Evolutionary conservation across 75 land plant genomes (phyloP).

Genomic region (Pinus taeda): DNA sequence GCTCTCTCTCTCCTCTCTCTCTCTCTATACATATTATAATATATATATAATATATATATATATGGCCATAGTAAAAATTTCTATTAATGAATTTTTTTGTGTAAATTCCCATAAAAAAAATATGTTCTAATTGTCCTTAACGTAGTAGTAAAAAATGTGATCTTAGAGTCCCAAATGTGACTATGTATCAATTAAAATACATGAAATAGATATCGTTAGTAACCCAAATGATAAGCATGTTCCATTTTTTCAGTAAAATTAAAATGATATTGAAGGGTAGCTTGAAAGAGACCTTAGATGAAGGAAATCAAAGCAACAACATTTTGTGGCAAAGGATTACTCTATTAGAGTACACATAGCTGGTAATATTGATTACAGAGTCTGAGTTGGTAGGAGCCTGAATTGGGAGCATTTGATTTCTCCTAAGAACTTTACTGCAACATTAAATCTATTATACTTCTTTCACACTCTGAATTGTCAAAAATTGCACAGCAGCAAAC

Average conservation of each 20-base stretch:
- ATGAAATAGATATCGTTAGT: neutral
- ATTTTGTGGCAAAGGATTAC: neutral
- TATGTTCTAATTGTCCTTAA: neutral
- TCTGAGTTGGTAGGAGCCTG: too few relatives aligned
- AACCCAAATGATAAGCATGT: neutral
- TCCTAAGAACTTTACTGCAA: neutral
- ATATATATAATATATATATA: too few relatives aligned
- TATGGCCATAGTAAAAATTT: too few relatives aligned
- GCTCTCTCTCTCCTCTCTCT: too few relatives aligned
- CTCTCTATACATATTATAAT: too few relatives aligned
- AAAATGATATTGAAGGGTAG: neutral
- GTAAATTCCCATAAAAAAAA: too few relatives aligned
- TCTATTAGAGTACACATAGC: too few relatives aligned
- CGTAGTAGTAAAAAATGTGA: neutral
- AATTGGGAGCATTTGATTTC: neutral
- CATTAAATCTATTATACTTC: neutral
- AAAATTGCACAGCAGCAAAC: neutral
- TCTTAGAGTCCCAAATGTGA: neutral
- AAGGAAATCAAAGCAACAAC: neutral
- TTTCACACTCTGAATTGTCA: neutral
- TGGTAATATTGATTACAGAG: too few relatives aligned
- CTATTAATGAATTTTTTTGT: too few relatives aligned
- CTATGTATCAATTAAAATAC: neutral
- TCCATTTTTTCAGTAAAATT: neutral
- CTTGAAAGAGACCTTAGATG: neutral